A percentile compares a stretch with the other conserved stretches of the same genome.
These are phyloP conservation scores for Aleurites moluccanus DNA, from an alignment of 441 rosid genomes.

Conservation along the genomic window DNA sequence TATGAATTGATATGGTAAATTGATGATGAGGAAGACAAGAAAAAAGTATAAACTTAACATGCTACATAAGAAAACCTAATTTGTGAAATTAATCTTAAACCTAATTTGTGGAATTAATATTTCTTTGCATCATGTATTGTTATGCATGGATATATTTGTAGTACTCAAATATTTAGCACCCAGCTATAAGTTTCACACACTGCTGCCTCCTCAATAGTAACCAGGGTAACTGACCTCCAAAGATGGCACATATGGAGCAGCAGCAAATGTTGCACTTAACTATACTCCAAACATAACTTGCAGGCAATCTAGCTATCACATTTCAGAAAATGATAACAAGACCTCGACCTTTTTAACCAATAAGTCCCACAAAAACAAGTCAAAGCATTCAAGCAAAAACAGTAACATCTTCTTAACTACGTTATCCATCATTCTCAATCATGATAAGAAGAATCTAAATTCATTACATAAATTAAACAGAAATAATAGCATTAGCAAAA, in stretches of 20 bases:
- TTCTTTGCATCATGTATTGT: not conserved
- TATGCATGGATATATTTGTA: not conserved
- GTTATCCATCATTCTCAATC: not conserved
- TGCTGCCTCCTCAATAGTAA: not conserved
- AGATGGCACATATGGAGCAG: not conserved
- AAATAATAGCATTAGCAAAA: constrained; percentile 6
- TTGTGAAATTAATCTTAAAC: no score
- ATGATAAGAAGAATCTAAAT: not conserved
- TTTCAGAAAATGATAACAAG: not conserved
- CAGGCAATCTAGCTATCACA: not conserved
- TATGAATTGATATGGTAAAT: not conserved
- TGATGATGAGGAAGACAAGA: not conserved
- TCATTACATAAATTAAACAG: not conserved
- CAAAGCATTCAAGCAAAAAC: not conserved
- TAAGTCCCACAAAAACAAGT: not conserved
- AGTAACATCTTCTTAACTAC: not conserved
- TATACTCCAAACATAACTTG: not conserved
- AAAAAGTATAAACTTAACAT: not conserved
- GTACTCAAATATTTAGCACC: not conserved
- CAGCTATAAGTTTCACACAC: not conserved
- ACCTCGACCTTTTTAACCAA: not conserved
- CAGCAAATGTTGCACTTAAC: not conserved
- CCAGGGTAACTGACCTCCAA: not conserved
- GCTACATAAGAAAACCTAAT: constrained; percentile 6
- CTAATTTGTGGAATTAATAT: not conserved